A percentile compares a stretch with the other conserved stretches of the same genome.
Evolutionary conservation across 225 moss, liverwort and hornwort genomes (phyloP).

Genomic region (Marchantia polymorpha): DNA sequence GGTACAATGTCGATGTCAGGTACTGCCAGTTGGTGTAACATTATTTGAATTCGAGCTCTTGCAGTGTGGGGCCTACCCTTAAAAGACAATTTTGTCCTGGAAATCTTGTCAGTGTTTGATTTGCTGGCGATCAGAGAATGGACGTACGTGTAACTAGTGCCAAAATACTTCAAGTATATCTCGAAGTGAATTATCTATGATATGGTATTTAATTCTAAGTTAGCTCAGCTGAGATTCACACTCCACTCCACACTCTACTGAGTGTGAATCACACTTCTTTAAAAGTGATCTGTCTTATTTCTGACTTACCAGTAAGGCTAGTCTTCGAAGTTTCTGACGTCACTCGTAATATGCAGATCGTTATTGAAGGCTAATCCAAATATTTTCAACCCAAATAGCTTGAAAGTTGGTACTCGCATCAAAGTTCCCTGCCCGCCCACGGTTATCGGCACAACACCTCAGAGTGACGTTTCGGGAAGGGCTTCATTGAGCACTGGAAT

Average conservation of each 20-base stretch:
- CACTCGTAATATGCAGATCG: conserved; percentile 34
- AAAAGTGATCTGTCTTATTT: not conserved
- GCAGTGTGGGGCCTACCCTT: not conserved
- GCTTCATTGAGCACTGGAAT: conserved; percentile 5
- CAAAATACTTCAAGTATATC: not conserved
- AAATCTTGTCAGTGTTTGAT: not conserved
- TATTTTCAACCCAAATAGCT: conserved; percentile 54
- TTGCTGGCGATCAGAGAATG: not conserved
- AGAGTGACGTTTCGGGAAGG: conserved; percentile 30
- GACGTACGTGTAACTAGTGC: not conserved
- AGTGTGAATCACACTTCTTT: not conserved
- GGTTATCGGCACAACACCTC: conserved; percentile 27
- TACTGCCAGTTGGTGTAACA: not conserved
- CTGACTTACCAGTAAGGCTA: too few species aligned
- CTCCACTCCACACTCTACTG: too few species aligned
- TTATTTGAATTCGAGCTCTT: not conserved
- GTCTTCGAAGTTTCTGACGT: not conserved
- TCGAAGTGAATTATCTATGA: not conserved
- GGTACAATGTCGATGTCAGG: conserved; percentile 72
- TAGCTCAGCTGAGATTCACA: not conserved
- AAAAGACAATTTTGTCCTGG: not conserved
- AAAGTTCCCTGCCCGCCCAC: conserved; percentile 42
- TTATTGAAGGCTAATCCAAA: conserved; percentile 65
- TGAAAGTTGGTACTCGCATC: conserved; percentile 61
- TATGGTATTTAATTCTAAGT: not conserved